Evolutionary conservation across 805 yeast species (phyloP), one percentile per base, ranked within the genome.

Genomic region (Suhomyces canberraensis): DNA sequence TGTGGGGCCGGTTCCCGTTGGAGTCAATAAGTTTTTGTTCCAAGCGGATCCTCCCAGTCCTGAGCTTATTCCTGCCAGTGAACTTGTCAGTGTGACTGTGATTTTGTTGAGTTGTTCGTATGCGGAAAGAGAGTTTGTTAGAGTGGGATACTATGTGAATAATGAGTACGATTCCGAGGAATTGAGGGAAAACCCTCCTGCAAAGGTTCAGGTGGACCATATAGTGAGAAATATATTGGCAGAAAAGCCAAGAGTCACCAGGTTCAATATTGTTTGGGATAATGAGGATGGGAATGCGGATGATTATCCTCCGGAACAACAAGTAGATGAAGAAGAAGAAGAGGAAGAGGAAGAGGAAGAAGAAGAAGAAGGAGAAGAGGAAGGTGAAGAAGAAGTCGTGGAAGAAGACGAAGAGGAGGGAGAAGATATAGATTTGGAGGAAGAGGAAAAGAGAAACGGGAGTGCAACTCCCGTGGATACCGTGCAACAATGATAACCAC

Each of bases 1-100:
- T n/a, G 99, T 93, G 3, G 99, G 99, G 0, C 99, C 99, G 0
- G 95, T 93, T 2, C 99, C 98, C 0, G 95, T 93, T 2, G 99
- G 99, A 1, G 80, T 91, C 27, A 93, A 93, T 57, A 89, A 91
- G 61, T 93, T 93, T 52, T 74, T 90, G 8, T 84, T 93, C 59
- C 79, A 86, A 14, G 97, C 98, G 0, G 98, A 95, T 52, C 95
- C 99, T 0, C 99, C 99, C 1, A 80, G 91, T 1, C 95, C 97
- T 0, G 98, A 91, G 49, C 64, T 90, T 48, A 93, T 93, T 47
- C 99, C 99, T 0, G 96, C 96, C 3, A 82, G 88, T 47, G 98
- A 93, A 58, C 73, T 93, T 45, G 97, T 93, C 11, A 80, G 91
- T 43, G 98, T 93, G 28, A 93, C 99, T 0, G 98, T 93, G 20